Evolutionary conservation across 2,329 filamentous ascomycete genomes (phyloP), one percentile per base, ranked within the genome.

Genomic region (Arthroderma sp.): DNA sequence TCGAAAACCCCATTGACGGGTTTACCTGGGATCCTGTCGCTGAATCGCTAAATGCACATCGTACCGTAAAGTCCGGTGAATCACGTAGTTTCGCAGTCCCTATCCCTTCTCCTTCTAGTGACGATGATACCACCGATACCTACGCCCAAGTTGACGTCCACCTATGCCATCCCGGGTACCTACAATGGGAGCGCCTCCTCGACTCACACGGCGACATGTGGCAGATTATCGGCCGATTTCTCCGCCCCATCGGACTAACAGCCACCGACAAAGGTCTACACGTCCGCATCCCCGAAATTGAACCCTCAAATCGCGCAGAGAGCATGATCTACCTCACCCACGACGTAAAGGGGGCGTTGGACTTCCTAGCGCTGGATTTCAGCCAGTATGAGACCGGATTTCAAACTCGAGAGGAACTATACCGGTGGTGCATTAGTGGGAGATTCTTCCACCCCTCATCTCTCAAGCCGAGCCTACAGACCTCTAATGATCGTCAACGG

Each of bases 91-190:
- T 45, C 15, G 43, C 43, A 6, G 43, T 45, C 28, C 36, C 43
- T 6, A 32, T 45, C 22, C 22, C 37, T 9, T 15, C 22, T 38
- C 8, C 8, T 15, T 10, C 6, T 10, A n/a, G 6, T 4, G 28
- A 38, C 28, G n/a, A 9, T 11, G 33, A 43, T n/a, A 29, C 15
- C 11, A 9, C 32, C 6, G 30, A 22, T 10, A 27, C n/a, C 4
- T 45, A 40, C 40, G 43, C 43, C n/a, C 43, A 45, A 10, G 11
- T 45, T 10, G 43, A 45, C 29, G 29, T 45, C 31, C 43, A 45
- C 28, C 8, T 45, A 5, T 45, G 43, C 43, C 43, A 33, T 29
- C 36, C 36, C 11, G 43, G 43, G 29, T 40, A 33, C 10, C 15
- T 40, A 8, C 36, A 45, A 33, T 45, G 43, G 43, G 36, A 45